Evolutionary conservation across 2,329 filamentous ascomycete species (phyloP).

Genomic region (Penicillium italicum): DNA sequence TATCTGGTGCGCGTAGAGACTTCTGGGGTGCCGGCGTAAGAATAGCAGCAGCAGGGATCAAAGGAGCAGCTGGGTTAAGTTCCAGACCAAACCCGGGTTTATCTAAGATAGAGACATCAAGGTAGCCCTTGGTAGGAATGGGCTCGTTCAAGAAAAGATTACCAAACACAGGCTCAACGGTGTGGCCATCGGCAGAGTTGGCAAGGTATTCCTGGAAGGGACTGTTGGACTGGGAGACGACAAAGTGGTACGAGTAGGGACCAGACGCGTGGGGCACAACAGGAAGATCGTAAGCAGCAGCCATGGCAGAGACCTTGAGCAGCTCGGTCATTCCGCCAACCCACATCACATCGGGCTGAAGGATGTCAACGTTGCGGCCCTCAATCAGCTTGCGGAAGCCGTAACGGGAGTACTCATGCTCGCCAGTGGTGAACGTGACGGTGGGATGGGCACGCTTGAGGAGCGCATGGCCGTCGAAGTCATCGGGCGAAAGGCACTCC

Average conservation of each 20-base stretch:
- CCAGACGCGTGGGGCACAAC: conserved; percentile 94
- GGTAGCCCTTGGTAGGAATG: conserved; percentile 76
- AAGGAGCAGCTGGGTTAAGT: conserved; percentile 73
- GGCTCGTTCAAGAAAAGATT: conserved; percentile 88
- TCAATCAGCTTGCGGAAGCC: conserved; percentile 94
- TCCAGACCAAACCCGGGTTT: conserved; percentile 89
- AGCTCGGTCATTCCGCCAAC: conserved; percentile 89
- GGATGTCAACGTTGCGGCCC: conserved; percentile 85
- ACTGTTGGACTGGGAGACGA: conserved; percentile 86
- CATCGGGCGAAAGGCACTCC: conserved; percentile 86
- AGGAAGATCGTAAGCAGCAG: conserved; percentile 87
- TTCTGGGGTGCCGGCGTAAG: conserved; percentile 61
- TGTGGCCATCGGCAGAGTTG: conserved; percentile 87
- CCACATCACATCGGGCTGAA: conserved; percentile 98
- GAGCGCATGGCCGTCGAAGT: conserved; percentile 83
- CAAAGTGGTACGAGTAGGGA: conserved; percentile 94
- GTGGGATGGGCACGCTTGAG: conserved; percentile 88
- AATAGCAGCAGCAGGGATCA: conserved; percentile 72
- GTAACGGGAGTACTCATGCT: conserved; percentile 92
- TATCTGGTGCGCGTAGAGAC: conserved; percentile 40
- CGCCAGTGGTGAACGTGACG: conserved; percentile 90
- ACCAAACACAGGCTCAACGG: conserved; percentile 85
- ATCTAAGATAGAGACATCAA: conserved; percentile 75
- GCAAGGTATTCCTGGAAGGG: conserved; percentile 96
- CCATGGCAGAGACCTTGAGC: conserved; percentile 82